These are phyloP conservation scores for Vanrija sp. DNA, from an alignment of 1,284 basidiomycete species.

Conservation along the genomic window DNA sequence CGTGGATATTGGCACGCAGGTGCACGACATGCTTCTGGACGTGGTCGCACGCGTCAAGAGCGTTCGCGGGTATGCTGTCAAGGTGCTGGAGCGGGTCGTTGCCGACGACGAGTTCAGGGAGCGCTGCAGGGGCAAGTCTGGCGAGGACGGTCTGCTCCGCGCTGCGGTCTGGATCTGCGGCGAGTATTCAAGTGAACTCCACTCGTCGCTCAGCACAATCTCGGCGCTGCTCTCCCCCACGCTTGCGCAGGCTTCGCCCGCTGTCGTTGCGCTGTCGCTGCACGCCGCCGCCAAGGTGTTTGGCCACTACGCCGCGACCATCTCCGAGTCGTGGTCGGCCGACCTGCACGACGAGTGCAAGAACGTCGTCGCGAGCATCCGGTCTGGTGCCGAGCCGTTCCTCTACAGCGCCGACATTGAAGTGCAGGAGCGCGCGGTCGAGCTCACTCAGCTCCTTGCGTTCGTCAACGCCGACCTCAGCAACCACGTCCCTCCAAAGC, in stretches of 20 bases:
- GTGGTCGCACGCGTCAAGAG: constrained; percentile 76
- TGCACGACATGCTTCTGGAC: constrained; percentile 81
- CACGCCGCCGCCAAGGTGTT: constrained; percentile 84
- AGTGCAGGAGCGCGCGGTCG: constrained; percentile 87
- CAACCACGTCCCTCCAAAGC: constrained; percentile 51
- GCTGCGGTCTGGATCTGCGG: constrained; percentile 95
- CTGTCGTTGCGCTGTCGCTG: constrained; percentile 69
- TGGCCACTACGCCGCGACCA: constrained; percentile 71
- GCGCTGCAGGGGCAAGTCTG: constrained; percentile 54
- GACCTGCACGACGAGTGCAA: constrained; percentile 55
- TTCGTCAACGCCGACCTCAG: constrained; percentile 78
- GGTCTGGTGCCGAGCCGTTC: constrained; percentile 58
- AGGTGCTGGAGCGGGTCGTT: constrained; percentile 72
- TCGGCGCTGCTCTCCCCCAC: constrained; percentile 56
- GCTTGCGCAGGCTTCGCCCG: constrained; percentile 58
- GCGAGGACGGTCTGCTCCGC: constrained; percentile 75
- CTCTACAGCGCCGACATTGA: constrained; percentile 66
- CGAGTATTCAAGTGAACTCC: constrained; percentile 59
- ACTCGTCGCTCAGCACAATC: constrained; percentile 48
- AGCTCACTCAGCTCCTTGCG: constrained; percentile 70
- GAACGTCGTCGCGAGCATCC: constrained; percentile 59
- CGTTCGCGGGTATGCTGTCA: constrained; percentile 72
- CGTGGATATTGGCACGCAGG: constrained; percentile 67
- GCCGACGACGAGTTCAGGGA: constrained; percentile 68
- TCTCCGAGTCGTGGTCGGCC: constrained; percentile 66